A percentile compares a stretch with the other conserved stretches of the same genome.
phyloP scores from a whole-genome alignment of 305 asterid genomes.

The Rubia tinctorum region DNA sequence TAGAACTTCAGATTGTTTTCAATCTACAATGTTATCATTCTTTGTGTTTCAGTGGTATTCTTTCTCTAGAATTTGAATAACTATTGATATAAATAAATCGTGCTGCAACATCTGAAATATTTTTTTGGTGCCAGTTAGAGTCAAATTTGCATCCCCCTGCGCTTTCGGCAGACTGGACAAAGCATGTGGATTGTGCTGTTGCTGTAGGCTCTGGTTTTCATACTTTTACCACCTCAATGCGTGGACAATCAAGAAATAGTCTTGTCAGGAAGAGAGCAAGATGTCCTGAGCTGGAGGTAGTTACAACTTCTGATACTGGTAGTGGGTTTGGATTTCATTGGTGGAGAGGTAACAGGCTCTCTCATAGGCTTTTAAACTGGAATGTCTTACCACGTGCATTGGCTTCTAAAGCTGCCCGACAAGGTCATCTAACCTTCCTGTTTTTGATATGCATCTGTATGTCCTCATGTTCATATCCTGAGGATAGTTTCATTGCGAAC shows the following conservation, averaged over 20 bases:
- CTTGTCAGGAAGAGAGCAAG: conserved; percentile 47
- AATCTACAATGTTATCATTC: not conserved
- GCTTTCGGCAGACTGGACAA: conserved; percentile 72
- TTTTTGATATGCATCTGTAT: conserved; percentile 10
- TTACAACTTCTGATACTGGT: conserved; percentile 54
- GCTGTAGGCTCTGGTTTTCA: conserved; percentile 80
- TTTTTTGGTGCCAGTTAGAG: conserved; percentile 63
- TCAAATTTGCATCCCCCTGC: conserved; percentile 68
- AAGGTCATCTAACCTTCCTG: conserved; percentile 49
- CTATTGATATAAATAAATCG: no score
- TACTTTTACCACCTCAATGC: conserved; percentile 43
- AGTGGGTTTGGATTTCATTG: conserved; percentile 73
- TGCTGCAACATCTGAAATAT: not conserved
- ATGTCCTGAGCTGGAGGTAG: conserved; percentile 38
- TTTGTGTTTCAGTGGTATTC: not conserved
- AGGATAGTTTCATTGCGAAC: not conserved
- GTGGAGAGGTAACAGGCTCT: conserved; percentile 96
- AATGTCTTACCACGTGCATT: conserved; percentile 73
- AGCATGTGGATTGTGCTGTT: conserved; percentile 69
- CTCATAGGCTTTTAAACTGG: conserved; percentile 72
- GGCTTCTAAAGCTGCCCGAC: conserved; percentile 90
- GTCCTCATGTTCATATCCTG: not conserved
- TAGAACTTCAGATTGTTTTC: not conserved
- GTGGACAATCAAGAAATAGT: conserved; percentile 53
- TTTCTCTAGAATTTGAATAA: not conserved